These are phyloP conservation scores for Penicillium sclerotigenum DNA, from an alignment of 2,329 filamentous ascomycete genomes.

Conservation along the genomic window DNA sequence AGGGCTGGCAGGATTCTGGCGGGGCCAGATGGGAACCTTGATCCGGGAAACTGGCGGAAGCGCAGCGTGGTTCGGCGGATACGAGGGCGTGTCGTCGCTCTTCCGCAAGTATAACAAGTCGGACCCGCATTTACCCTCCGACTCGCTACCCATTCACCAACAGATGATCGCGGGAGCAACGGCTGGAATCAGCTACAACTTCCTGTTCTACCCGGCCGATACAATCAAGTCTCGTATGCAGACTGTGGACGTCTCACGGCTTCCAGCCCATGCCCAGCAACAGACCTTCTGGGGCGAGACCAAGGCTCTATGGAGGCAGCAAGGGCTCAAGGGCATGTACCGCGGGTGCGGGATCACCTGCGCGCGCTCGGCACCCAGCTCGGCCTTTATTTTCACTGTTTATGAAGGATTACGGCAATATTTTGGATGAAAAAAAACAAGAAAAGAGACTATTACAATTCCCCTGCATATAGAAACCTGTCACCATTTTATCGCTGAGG, in stretches of 20 bases:
- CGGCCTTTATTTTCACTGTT: conserved; percentile 96
- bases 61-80: conserved; percentile 91
- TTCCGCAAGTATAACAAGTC: conserved; percentile 56
- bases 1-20: conserved; percentile 86
- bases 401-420: conserved; percentile 79
- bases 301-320: conserved; percentile 71
- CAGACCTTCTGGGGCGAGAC: conserved; percentile 72
- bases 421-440: conserved; percentile 44
- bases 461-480: conserved; percentile 12
- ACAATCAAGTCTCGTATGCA: conserved; percentile 98
- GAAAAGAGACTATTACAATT: not conserved
- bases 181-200: conserved; percentile 93
- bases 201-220: conserved; percentile 94
- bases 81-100: conserved; percentile 72
- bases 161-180: conserved; percentile 82
- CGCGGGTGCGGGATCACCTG: conserved; percentile 94
- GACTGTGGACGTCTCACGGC: conserved; percentile 63
- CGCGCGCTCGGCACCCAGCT: conserved; percentile 81
- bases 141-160: conserved; percentile 73
- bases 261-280: conserved; percentile 47
- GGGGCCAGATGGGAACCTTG: conserved; percentile 87
- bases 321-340: conserved; percentile 82
- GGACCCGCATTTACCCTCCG: conserved; percentile 30
- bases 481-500: not conserved
- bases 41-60: conserved; percentile 91